These are phyloP conservation scores for Phytophthora tentaculata DNA, from an alignment of 352 stramenopile species.

Conservation along the genomic window DNA sequence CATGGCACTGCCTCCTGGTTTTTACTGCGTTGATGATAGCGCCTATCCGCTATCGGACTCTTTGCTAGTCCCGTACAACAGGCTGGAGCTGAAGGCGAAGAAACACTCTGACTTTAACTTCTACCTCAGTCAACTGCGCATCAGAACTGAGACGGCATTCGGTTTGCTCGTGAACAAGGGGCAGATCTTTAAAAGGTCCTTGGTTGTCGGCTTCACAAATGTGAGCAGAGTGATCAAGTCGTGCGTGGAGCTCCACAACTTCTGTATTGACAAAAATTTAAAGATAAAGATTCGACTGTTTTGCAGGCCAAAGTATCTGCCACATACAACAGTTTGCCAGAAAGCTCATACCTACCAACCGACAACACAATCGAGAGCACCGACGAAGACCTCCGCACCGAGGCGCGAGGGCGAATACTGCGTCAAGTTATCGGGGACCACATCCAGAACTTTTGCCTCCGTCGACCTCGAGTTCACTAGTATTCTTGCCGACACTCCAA, in stretches of 20 bases:
- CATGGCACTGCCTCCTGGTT: background rate
- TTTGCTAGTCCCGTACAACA: conserved; percentile 10
- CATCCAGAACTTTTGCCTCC: no score
- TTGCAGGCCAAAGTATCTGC: background rate
- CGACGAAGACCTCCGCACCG: no score
- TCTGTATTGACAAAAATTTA: background rate
- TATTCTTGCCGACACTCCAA: no score
- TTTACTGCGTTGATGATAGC: conserved; percentile 1
- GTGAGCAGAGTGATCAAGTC: background rate
- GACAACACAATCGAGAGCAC: no score
- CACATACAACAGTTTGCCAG: no score
- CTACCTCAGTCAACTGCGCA: conserved; percentile 43
- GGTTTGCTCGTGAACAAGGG: background rate
- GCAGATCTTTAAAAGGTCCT: no score
- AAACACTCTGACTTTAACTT: conserved; percentile 26
- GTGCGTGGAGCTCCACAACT: background rate
- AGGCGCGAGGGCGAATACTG: no score
- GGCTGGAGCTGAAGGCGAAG: conserved; percentile 1
- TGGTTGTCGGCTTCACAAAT: conserved; percentile 2
- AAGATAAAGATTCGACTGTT: no score
- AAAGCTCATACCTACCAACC: no score
- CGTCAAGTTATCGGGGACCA: no score
- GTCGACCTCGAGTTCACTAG: no score
- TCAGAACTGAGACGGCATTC: conserved; percentile 55
- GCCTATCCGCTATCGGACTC: conserved; percentile 15